Evolutionary conservation across 2,329 filamentous ascomycete species (phyloP).

Genomic region (Lecanicillium sp.): DNA sequence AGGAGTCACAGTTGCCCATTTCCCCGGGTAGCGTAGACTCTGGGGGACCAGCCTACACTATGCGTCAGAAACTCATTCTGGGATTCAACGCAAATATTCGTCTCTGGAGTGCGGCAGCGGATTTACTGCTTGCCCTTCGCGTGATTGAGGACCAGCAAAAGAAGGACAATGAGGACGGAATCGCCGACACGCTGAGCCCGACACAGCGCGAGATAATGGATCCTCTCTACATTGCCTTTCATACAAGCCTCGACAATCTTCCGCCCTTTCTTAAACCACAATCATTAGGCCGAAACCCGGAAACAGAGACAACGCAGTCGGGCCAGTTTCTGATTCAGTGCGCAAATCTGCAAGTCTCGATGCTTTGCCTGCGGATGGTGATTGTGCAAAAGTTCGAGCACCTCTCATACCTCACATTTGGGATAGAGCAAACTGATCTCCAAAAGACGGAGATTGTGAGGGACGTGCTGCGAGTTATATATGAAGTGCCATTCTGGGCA

Average conservation of each 20-base stretch:
- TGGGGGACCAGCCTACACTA: slow-evolving; percentile 11
- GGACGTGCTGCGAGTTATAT: slow-evolving; percentile 35
- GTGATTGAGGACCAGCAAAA: slow-evolving; percentile 24
- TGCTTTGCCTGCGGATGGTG: slow-evolving; percentile 37
- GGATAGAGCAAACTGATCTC: slow-evolving; percentile 27
- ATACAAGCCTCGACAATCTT: slow-evolving; percentile 34
- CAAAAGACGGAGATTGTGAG: slow-evolving; percentile 38
- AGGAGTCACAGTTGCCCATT: slow-evolving; percentile 18
- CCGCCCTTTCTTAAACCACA: slow-evolving; percentile 31
- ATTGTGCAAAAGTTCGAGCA: slow-evolving; percentile 33
- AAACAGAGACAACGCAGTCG: slow-evolving; percentile 18
- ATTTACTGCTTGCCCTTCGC: slow-evolving; percentile 32
- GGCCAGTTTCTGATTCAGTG: slow-evolving; percentile 33
- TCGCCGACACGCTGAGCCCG: slow-evolving; percentile 13
- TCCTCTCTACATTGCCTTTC: slow-evolving; percentile 32
- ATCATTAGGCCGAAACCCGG: slow-evolving; percentile 17
- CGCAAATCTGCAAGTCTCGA: slow-evolving; percentile 35
- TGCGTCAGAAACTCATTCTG: slow-evolving; percentile 22
- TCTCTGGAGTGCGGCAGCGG: slow-evolving; percentile 35
- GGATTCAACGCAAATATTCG: slow-evolving; percentile 38
- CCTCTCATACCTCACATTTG: slow-evolving; percentile 25
- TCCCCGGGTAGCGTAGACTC: slow-evolving; percentile 13
- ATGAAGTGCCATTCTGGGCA: slow-evolving; percentile 36
- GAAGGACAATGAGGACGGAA: not conserved
- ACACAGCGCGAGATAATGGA: slow-evolving; percentile 29